Percentiles rank a stretch among this genome's conserved stretches.
Conservation (phyloP, 2,329 filamentous ascomycete genomes). For the Calonectria honghensis region DNA sequence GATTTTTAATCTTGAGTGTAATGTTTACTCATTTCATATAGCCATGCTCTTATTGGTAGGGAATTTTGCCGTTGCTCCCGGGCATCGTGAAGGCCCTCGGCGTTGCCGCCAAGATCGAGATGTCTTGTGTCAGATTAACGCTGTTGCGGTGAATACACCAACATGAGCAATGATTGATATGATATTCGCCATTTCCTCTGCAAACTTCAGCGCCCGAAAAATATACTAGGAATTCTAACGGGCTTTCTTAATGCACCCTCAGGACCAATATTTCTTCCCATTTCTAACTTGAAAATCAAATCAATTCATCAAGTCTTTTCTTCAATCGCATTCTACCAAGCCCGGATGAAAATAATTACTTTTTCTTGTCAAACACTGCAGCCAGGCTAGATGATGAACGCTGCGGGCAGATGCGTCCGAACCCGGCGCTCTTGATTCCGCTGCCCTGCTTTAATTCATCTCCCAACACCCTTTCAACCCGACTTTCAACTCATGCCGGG, state of each 20-base stretch:
- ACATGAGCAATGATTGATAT: not conserved
- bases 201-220: not conserved
- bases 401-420: not conserved
- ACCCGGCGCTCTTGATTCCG: not conserved
- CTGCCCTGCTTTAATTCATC: not conserved
- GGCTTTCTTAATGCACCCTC: not conserved
- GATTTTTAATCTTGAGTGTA: not conserved
- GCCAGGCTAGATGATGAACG: not conserved
- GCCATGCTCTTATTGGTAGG: not conserved
- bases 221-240: not conserved
- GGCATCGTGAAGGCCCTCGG: not conserved
- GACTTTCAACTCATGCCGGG: not conserved
- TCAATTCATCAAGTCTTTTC: not conserved
- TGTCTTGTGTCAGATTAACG: not conserved
- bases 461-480: not conserved
- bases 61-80: not conserved
- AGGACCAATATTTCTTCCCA: not conserved
- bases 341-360: not conserved
- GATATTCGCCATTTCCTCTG: not conserved
- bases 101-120: not conserved
- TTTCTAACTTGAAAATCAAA: not conserved
- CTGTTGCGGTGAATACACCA: constrained; percentile 22
- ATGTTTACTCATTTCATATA: not conserved
- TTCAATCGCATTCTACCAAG: not conserved
- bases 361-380: constrained; percentile 1